Percentiles rank a stretch among this genome's conserved stretches.
Evolutionary conservation across 2,329 filamentous ascomycete species (phyloP).

Genomic region (Fusarium dlaminii): DNA sequence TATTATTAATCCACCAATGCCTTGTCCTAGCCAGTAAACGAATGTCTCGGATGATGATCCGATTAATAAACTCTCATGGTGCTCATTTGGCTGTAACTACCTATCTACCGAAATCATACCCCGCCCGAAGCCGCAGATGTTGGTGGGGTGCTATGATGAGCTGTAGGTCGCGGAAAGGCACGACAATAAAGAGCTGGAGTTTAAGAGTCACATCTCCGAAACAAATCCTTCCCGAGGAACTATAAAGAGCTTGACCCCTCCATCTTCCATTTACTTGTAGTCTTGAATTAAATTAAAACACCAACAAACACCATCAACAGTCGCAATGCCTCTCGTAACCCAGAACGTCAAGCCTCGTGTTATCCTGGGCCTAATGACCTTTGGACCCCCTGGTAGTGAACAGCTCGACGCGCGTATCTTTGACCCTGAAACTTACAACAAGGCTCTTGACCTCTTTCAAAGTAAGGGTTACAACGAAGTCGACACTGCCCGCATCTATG

Average conservation of each 20-base stretch:
- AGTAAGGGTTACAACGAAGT: conserved; percentile 83
- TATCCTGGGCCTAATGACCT: conserved; percentile 89
- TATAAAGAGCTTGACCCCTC: conserved; percentile 9
- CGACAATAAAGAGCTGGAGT: conserved; percentile 30
- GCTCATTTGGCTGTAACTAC: neutral
- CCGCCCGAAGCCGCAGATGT: conserved; percentile 23
- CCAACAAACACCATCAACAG: neutral
- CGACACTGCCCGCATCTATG: conserved; percentile 83
- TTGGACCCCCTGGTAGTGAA: conserved; percentile 70
- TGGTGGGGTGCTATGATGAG: conserved; percentile 20
- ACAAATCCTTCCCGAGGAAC: neutral
- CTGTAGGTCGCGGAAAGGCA: conserved; percentile 5
- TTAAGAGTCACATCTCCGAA: conserved; percentile 35
- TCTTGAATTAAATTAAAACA: neutral
- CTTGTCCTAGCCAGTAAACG: neutral
- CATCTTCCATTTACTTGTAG: neutral
- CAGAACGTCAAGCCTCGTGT: conserved; percentile 67
- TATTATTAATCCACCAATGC: neutral
- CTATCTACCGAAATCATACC: conserved; percentile 7
- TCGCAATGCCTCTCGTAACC: conserved; percentile 58
- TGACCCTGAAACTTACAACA: conserved; percentile 71
- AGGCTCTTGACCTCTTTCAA: conserved; percentile 79
- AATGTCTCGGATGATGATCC: neutral
- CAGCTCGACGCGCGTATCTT: conserved; percentile 76
- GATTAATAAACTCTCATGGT: neutral